Base-by-base conservation (phyloP, 208 protist genomes). In the Leishmania arabica region DNA sequence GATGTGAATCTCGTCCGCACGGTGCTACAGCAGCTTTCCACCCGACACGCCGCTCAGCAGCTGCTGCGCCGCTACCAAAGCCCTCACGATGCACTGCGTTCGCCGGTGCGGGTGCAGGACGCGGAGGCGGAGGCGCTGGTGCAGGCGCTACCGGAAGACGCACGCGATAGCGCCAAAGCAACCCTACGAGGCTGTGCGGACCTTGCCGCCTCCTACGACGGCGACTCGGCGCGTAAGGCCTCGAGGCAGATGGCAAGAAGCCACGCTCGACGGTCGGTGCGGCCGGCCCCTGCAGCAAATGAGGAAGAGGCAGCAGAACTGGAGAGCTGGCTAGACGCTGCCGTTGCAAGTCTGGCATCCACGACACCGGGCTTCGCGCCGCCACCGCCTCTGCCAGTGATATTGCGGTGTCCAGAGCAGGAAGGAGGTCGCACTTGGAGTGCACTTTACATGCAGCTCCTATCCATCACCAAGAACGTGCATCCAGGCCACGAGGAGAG, bases 1-100 rank as follows among this genome's bases (percentile, higher is more conserved):
- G 53, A 66, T 21, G 62, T 0, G 19, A 40, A 62, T 21, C 54
- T 86, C 49, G 81, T 86, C 34, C 58, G 17, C 40, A 49, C 73
- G 62, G 87, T 69, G 45, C 45, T 82, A 17, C n/a, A 83, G 84
- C 21, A 82, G 11, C 83, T 78, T 68, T 15, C 54, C 62, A 85
- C 82, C 17, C 58, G 73, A 0, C 71, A 70, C 13, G 58, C 77
- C 73, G 74, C 49, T 76, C 83, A 77, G 74, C 58, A 76, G 62
- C 69, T 82, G 3, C 37, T 84, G 34, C 54, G 40, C 51, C 65
- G 65, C 49, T 56, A 77, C 65, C 58, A 51, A 85, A n/a, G 27
- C 56, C 1, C 53, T 34, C 40, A 21, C 72, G 49, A 24, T 37
- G 27, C 42, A 31, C 37, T 31, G 5, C 77, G 72, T 7, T 7